Base-by-base conservation (phyloP, 805 yeast genomes). In the Starmerella sirachaensis region DNA sequence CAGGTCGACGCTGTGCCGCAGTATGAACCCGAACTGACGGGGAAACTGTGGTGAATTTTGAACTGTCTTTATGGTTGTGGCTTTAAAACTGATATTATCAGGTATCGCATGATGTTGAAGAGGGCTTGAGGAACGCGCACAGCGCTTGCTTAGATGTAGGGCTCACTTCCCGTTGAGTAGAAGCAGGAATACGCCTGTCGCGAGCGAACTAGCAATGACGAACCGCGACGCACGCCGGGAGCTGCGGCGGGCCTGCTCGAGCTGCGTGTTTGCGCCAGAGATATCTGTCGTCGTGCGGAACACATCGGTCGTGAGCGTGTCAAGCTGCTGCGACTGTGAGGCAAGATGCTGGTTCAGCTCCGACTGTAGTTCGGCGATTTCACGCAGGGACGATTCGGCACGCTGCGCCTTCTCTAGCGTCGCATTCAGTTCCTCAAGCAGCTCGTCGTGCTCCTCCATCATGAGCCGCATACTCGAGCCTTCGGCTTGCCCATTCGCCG, bases 341-440 rank as follows among this genome's bases (percentile, higher is more conserved):
- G 72, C 71, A 33, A 85, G 63, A 54, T 86, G 93, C 38, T 76
- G 64, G 10, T 82, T 68, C 37, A 85, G 63, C 52, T 82, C 91
- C 18, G 76, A 65, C 52, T 85, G 88, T 44, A 86, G 57, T 38
- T 76, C 71, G 1, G 85, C 69, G 29, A 86, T 77, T 52, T 83
- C 94, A 16, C 51, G 49, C 47, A 63, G 52, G 19, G 65, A 58
- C 46, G 51, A 52, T 44, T 62, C 67, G 2, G 65, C 66, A 26
- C 49, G 50, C 29, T 54, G 50, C 3, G 63, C 64, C 41, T 61
- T 57, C 29, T 54, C 57, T 14, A 60, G 52, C 8, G 59, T 53
- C 13, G 53, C 50, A 33, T 55, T 56, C 27, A 62, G 55, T 31
- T 59, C 63, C 9, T 58, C 57, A 6, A 62, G 50, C 16, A 63